Conservation (phyloP, 371 early-diverging fungal species). For the Lichtheimia ramosa region DNA sequence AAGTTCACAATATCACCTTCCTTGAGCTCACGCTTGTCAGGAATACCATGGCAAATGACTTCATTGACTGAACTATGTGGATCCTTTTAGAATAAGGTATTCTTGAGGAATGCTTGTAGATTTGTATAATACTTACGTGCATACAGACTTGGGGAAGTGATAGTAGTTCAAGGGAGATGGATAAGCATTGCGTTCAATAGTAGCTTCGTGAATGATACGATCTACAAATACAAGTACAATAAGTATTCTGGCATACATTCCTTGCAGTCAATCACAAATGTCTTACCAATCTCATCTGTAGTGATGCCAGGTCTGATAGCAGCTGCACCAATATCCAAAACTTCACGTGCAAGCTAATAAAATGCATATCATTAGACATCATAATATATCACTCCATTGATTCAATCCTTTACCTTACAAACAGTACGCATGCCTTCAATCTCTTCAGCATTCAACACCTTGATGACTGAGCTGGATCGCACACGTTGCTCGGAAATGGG, state of each 20-base stretch:
- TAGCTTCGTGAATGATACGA: slow-evolving; percentile 83
- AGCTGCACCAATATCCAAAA: slow-evolving; percentile 78
- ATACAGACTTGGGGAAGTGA: slow-evolving; percentile 89
- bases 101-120: too few relatives aligned
- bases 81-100: too few relatives aligned
- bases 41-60: slow-evolving; percentile 91
- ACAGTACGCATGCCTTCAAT: slow-evolving; percentile 83
- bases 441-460: slow-evolving; percentile 67
- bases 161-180: slow-evolving; percentile 96
- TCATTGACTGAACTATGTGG: slow-evolving; percentile 57
- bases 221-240: slow-evolving; percentile 38
- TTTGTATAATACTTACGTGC: slow-evolving; percentile 67
- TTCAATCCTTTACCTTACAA: slow-evolving; percentile 56
- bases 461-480: slow-evolving; percentile 63
- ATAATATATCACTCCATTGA: not conserved
- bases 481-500: slow-evolving; percentile 73
- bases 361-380: not conserved
- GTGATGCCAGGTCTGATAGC: slow-evolving; percentile 86
- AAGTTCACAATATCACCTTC: slow-evolving; percentile 95
- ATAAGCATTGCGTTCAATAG: slow-evolving; percentile 83
- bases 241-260: not conserved
- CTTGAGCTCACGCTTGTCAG: slow-evolving; percentile 80
- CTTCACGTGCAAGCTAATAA: slow-evolving; percentile 77
- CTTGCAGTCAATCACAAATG: not conserved
- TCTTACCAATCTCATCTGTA: slow-evolving; percentile 80